Conservation (phyloP, 306 rosid genomes). For the Betula pendula region DNA sequence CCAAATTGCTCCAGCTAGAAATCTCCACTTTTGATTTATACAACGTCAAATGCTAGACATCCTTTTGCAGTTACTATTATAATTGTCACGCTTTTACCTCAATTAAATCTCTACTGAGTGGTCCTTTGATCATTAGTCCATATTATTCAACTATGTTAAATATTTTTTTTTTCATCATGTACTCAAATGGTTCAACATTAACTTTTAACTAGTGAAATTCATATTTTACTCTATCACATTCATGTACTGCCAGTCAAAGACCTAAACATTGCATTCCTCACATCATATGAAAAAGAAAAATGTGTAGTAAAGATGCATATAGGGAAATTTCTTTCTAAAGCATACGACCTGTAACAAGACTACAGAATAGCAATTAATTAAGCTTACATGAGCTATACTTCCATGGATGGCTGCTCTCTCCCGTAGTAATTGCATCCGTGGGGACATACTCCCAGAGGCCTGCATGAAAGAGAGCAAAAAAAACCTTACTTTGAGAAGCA, state of each 20-base stretch:
- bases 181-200: not conserved
- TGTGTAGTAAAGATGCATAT: conserved; percentile 1
- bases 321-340: conserved; percentile 13
- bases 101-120: not conserved
- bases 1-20: not conserved
- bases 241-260: not conserved
- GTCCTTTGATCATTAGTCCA: not conserved
- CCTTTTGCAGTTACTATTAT: not conserved
- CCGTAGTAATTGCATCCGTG: conserved; percentile 84
- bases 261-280: not conserved
- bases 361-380: conserved; percentile 15
- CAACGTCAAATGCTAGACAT: not conserved
- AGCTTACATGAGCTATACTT: conserved; percentile 90
- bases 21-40: not conserved
- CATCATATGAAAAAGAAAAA: not conserved
- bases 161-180: not conserved
- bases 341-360: conserved; percentile 9
- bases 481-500: conserved; percentile 20
- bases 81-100: too few species aligned
- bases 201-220: not conserved
- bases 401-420: conserved; percentile 97
- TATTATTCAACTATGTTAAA: not conserved
- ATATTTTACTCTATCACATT: not conserved
- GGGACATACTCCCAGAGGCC: conserved; percentile 96
- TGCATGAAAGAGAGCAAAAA: conserved; percentile 46